phyloP scores from a whole-genome alignment of 176 grass and related monocot species.

The Triticum turgidum region DNA sequence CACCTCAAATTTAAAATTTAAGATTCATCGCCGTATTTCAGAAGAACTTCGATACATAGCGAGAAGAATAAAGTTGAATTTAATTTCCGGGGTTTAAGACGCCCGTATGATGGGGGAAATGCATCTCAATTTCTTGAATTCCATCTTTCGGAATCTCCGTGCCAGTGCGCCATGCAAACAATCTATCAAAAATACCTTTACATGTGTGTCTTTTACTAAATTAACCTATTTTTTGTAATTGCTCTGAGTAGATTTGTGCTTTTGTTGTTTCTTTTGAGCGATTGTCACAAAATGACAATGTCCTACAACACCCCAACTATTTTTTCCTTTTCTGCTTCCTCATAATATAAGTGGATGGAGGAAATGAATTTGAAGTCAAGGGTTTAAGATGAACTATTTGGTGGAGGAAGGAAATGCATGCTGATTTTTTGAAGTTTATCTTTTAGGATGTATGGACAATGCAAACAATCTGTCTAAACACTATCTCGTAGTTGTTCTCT shows the following conservation, averaged over 20 bases:
- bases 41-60: background rate
- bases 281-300: background rate
- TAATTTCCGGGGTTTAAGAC: too few relatives aligned
- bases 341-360: background rate
- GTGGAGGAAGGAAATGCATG: background rate
- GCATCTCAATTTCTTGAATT: background rate
- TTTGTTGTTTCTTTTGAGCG: background rate
- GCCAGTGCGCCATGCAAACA: background rate
- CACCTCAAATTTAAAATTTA: background rate
- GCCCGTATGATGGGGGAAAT: background rate
- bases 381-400: too few relatives aligned
- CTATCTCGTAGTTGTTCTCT: background rate
- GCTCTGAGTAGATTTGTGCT: background rate
- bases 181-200: background rate
- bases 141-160: background rate
- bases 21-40: background rate
- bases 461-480: background rate
- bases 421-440: too few relatives aligned
- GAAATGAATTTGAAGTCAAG: background rate
- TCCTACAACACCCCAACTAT: background rate
- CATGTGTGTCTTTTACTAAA: background rate
- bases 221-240: background rate
- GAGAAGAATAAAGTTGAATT: background rate
- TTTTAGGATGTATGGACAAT: background rate
- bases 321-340: too few relatives aligned